Base-by-base conservation (phyloP, 805 yeast genomes). In the Ogataea trehaloabstinens region DNA sequence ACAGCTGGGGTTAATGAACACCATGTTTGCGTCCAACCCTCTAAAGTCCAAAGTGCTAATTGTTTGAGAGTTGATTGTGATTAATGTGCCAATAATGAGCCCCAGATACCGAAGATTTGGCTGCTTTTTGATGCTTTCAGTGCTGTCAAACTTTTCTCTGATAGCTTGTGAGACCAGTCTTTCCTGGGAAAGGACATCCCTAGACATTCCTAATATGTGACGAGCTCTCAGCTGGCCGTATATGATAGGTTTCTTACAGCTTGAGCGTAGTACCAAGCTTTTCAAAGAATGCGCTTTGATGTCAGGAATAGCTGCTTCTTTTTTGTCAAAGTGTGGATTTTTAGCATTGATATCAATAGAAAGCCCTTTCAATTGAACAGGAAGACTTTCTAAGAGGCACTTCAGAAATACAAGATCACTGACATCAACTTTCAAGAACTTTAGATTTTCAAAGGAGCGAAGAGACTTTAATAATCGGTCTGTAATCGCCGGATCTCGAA, bases 11-110 rank as follows among this genome's bases (percentile, higher is more conserved):
- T 35, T 38, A 15, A 32, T 24, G 34, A 55, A 53, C 10, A 55
- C 30, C 8, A 44, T 27, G 10, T 35, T 38, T 12, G 55, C 55
- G 34, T 56, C 61, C 13, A 55, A 7, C 6, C 53, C 52, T 5
- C 43, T 21, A 10, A 56, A 24, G n/a, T 47, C 52, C 5, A 56
- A 44, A 2, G 50, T 40, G 19, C 38, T 39, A 4, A 56, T 32
- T 5, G 52, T 45, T 6, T 35, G 25, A 3, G 30, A 20, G 28
- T 49, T 51, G 3, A 27, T 22, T 6, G 19, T 29, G 5, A 53
- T 35, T 24, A 52, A 17, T 10, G 30, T 19, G 6, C 54, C 53
- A 15, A 52, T 30, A 25, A 48, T 30, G 21, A 40, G 30, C 4
- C 55, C 55, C 12, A 43, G 45, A 11, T 24, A 38, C 28, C 36